Percentiles rank a stretch among this genome's conserved stretches.
Evolutionary conservation across 1,139 yeast genomes (phyloP).

Genomic region (Taiozyma sp.): DNA sequence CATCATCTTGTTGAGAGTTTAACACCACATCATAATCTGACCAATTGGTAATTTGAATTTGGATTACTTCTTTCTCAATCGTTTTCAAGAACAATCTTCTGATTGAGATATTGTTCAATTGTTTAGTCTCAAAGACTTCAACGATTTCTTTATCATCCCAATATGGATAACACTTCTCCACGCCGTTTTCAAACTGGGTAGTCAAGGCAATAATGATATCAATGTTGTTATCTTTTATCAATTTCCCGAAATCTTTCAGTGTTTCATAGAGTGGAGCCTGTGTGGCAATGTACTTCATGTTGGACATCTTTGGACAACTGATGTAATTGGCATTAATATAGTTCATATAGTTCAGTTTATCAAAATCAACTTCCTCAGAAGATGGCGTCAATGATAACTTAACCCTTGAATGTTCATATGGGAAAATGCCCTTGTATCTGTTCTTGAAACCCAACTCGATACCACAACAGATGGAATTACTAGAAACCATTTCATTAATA

Average conservation of each 20-base stretch:
- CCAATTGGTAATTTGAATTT: conserved; percentile 70
- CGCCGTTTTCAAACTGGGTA: conserved; percentile 46
- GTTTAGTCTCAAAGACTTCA: conserved; percentile 4
- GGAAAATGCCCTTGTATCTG: conserved; percentile 74
- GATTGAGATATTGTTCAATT: conserved; percentile 28
- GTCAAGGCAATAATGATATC: conserved; percentile 68
- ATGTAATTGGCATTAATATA: conserved; percentile 62
- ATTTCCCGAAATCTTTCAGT: conserved; percentile 69
- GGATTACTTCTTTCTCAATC: conserved; percentile 37
- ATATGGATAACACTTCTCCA: conserved; percentile 49
- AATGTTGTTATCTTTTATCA: conserved; percentile 53
- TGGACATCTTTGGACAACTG: conserved; percentile 21
- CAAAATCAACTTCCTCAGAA: conserved; percentile 10
- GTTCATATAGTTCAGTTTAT: background rate
- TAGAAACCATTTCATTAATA: conserved; percentile 28
- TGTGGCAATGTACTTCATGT: conserved; percentile 62
- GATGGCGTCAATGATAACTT: conserved; percentile 23
- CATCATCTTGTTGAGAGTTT: conserved; percentile 25
- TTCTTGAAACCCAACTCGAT: conserved; percentile 72
- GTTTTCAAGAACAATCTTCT: conserved; percentile 32
- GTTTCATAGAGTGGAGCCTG: conserved; percentile 79
- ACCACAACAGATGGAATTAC: conserved; percentile 53
- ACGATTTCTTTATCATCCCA: conserved; percentile 34
- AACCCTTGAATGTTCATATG: conserved; percentile 76
- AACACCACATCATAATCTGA: conserved; percentile 65